phyloP scores from a whole-genome alignment of 805 yeast species.

The Hagleromyces aurorensis region DNA sequence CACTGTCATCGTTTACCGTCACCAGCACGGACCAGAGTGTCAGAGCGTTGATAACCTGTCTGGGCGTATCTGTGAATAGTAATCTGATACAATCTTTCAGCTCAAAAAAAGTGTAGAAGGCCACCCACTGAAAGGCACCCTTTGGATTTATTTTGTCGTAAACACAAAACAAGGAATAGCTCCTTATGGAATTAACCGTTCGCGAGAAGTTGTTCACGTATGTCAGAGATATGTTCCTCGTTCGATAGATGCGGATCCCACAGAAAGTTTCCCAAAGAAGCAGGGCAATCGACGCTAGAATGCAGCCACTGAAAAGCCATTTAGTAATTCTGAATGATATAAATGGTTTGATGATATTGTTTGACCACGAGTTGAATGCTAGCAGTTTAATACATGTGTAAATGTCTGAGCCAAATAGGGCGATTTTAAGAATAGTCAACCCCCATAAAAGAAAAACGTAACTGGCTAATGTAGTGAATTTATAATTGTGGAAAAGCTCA shows the following conservation, averaged over 20 bases:
- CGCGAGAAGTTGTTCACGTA: constrained; percentile 63
- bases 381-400: constrained; percentile 71
- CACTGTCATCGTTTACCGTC: constrained; percentile 23
- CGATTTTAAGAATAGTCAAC: constrained; percentile 41
- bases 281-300: constrained; percentile 57
- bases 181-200: constrained; percentile 44
- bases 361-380: constrained; percentile 65
- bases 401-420: constrained; percentile 59
- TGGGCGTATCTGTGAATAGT: constrained; percentile 73
- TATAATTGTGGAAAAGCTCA: constrained; percentile 15
- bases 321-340: constrained; percentile 44
- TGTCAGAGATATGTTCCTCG: constrained; percentile 58
- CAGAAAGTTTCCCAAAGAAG: constrained; percentile 47
- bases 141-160: constrained; percentile 63
- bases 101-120: constrained; percentile 58
- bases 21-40: constrained; percentile 50
- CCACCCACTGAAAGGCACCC: constrained; percentile 54
- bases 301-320: constrained; percentile 79
- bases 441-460: constrained; percentile 21
- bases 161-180: constrained; percentile 64
- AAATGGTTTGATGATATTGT: constrained; percentile 40
- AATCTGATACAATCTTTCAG: constrained; percentile 55
- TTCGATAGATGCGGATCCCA: constrained; percentile 50
- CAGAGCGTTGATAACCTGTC: constrained; percentile 76
- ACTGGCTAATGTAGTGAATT: constrained; percentile 16